Base-by-base conservation (phyloP, 768 basidiomycete species). In the Terana coerulea region DNA sequence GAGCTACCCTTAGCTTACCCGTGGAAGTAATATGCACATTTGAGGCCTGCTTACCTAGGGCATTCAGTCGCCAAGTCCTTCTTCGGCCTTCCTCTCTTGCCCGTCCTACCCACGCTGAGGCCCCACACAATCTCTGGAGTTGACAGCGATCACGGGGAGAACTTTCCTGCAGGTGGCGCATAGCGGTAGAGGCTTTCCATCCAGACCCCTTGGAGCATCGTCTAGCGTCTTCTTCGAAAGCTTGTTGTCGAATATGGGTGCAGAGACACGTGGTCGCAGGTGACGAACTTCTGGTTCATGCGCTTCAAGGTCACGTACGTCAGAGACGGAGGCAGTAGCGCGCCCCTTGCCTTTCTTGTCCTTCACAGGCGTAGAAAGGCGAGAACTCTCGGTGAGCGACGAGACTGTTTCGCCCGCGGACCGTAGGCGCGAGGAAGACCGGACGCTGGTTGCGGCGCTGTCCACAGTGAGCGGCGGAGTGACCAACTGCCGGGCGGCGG, bases 81-180 rank as follows among this genome's bases (percentile, higher is more conserved):
- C 36, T 67, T 64, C 41, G 61, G 63, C 35, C 66, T 61, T 34
- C 67, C 64, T 7, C 66, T 72, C 65, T 82, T 83, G 61, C 78
- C 82, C 65, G 78, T 83, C 65, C 72, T 78, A 43, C 72, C 72
- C 28, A 77, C 70, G 59, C 82, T 80, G 35, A 84, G 70, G 19
- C 87, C 88, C 85, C 86, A 89, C 30, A 89, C 84, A 21, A 89
- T 78, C 64, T 83, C 74, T 35, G 78, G n/a, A 79, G 66, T 88
- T 85, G 24, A 89, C 83, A 44, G 83, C 78, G 58, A 90, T 90
- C 52, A 91, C 76, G 2, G 88, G 88, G 58, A 91, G 65, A 46
- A 89, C 71, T 62, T 82, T 88, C 47, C 69, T 71, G 66, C 88
- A 90, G 22, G 84, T 90, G 61, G 74, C 69, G 56, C 88, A 91